These are phyloP conservation scores for Amyloporia xantha DNA, from an alignment of 768 basidiomycete genomes.

Conservation along the genomic window DNA sequence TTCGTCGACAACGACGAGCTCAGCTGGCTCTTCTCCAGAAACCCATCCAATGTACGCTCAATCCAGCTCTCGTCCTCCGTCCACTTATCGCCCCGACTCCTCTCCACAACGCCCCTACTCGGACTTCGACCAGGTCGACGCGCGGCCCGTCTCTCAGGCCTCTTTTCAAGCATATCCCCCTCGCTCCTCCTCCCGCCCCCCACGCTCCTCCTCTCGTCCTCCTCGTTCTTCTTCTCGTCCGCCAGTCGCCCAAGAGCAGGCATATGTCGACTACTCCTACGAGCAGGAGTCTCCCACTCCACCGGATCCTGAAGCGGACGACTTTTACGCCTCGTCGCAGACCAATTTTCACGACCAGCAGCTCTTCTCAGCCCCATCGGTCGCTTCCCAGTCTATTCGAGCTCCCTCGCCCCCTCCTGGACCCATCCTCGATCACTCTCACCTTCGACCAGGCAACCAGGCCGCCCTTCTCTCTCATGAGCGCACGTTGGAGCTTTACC, in stretches of 20 bases:
- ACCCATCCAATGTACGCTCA: conserved; percentile 23
- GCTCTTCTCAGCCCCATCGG: conserved; percentile 12
- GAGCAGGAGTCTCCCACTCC: conserved; percentile 8
- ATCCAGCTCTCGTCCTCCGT: conserved; percentile 13
- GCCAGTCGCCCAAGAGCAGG: conserved; percentile 3
- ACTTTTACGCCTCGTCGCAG: conserved; percentile 23
- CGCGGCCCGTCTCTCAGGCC: conserved; percentile 12
- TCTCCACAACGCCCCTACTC: conserved; percentile 14
- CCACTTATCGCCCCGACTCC: conserved; percentile 19
- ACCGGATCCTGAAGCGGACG: conserved; percentile 20
- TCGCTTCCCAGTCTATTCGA: conserved; percentile 35
- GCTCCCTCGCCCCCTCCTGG: conserved; percentile 61
- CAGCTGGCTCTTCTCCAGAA: neutral
- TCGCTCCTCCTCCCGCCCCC: conserved; percentile 10
- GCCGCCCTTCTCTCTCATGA: conserved; percentile 93
- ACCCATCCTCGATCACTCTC: conserved; percentile 83
- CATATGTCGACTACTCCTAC: conserved; percentile 11
- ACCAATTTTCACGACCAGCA: conserved; percentile 15
- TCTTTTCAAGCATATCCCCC: neutral
- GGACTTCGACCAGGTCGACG: conserved; percentile 7
- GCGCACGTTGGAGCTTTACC: conserved; percentile 94
- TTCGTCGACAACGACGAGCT: conserved; percentile 3
- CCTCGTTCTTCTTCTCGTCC: conserved; percentile 10
- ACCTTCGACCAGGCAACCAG: conserved; percentile 87
- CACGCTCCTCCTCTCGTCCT: conserved; percentile 9